Base-by-base conservation (phyloP, 169 alveolate species). In the Plasmodium relictum region DNA sequence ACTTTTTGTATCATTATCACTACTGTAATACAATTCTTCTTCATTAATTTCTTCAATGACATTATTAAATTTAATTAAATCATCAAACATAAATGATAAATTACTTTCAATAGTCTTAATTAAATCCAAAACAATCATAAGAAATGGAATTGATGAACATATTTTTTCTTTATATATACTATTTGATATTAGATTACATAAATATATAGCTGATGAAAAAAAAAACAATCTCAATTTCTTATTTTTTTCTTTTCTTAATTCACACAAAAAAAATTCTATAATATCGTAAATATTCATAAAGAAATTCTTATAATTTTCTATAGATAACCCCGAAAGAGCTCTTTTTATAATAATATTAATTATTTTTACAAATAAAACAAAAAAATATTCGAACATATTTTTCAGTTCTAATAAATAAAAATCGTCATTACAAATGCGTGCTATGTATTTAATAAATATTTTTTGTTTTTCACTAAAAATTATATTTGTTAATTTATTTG, bases 161-260 rank as follows among this genome's bases (percentile, higher is more conserved):
- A 54, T 59, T 48, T 68, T 83, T 16, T 63, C 69, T 61, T 66
- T 83, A 58, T 83, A 83, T 69, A 83, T 66, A 31, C 66, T 42
- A 56, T 69, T 68, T 26, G 91, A 68, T 39, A 83, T 83, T 31
- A 83, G 10, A 31, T 69, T 71, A 10, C 72, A 83, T 20, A 83
- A 41, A 83, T 83, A 83, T 37, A 83, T 83, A 26, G 73, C 71
- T 68, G 54, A 31, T 10, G 91, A 42, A 12, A 52, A 83, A 69
- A 83, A 83, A 56, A 54, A 8, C 12, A 59, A 54, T 54, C 70
- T 66, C 16, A 16, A 37, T 68, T 62, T 66, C 39, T 68, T 83
- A 59, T 44, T 44, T 48, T 69, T 83, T 59, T 83, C 91, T 41
- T 83, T 45, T 56, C 68, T 69, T 83, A 83, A 83, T 83, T 83